These are phyloP conservation scores for Candida jianshihensis DNA, from an alignment of 805 yeast species.

Conservation along the genomic window DNA sequence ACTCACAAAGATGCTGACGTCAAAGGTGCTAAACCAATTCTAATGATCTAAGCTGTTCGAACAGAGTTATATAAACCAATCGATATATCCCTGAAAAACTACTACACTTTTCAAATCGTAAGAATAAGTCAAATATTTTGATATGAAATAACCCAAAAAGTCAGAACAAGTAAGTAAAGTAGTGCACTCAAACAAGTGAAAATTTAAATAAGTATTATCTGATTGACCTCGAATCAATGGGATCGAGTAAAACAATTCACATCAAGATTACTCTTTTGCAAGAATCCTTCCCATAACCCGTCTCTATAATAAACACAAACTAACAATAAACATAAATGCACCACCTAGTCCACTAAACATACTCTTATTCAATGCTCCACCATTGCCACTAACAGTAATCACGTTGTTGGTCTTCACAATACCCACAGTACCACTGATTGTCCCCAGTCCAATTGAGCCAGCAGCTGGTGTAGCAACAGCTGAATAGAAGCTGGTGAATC, in stretches of 20 bases:
- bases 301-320: constrained; percentile 13
- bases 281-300: too few relatives aligned
- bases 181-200: too few relatives aligned
- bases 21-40: constrained; percentile 22
- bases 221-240: too few relatives aligned
- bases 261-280: too few relatives aligned
- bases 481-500: constrained; percentile 39
- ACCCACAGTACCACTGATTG: constrained; percentile 66
- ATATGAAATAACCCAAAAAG: too few relatives aligned
- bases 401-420: constrained; percentile 37
- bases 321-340: constrained; percentile 11
- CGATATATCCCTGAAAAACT: too few relatives aligned
- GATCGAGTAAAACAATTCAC: too few relatives aligned
- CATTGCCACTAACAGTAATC: constrained; percentile 25
- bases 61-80: neutral
- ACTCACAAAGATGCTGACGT: constrained; percentile 37
- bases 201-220: too few relatives aligned
- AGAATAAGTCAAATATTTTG: too few relatives aligned
- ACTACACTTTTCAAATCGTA: too few relatives aligned
- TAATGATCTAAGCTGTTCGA: constrained; percentile 14
- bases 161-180: too few relatives aligned
- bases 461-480: constrained; percentile 41
- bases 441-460: constrained; percentile 79
- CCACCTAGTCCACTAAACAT: constrained; percentile 8
- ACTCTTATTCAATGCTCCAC: constrained; percentile 4